Conservation (phyloP, 768 basidiomycete genomes). For the Tulasnella sp. region DNA sequence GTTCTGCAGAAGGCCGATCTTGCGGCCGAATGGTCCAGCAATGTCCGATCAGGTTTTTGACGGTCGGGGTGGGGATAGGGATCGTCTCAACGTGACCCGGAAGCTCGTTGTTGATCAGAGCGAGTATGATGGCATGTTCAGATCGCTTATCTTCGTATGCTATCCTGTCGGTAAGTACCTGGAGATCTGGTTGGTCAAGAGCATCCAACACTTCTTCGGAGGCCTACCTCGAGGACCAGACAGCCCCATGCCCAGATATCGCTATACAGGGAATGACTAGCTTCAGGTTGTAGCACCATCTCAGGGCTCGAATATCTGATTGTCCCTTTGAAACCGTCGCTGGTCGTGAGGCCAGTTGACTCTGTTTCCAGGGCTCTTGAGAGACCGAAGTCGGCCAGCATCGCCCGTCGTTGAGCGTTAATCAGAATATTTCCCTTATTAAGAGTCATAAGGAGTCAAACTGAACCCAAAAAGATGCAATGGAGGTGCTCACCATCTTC, state of each 20-base stretch:
- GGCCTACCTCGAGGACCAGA: neutral
- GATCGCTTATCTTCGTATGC: neutral
- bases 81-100: neutral
- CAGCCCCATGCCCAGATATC: conserved; percentile 5
- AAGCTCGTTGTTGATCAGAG: neutral
- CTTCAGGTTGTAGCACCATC: neutral
- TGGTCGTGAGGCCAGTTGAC: neutral
- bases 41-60: neutral
- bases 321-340: neutral
- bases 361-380: neutral
- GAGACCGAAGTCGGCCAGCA: neutral
- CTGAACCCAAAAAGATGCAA: neutral
- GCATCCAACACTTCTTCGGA: neutral
- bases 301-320: neutral
- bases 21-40: neutral
- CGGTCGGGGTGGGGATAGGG: neutral
- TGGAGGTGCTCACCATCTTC: neutral
- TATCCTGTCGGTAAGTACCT: neutral
- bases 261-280: neutral
- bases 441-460: neutral
- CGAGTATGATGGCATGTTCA: neutral
- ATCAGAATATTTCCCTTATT: neutral
- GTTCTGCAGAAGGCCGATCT: neutral
- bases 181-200: neutral
- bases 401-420: neutral